A percentile compares a stretch with the other conserved stretches of the same genome.
These are phyloP conservation scores for Eimeria falciformis DNA, from an alignment of 169 alveolate genomes.

Conservation along the genomic window DNA sequence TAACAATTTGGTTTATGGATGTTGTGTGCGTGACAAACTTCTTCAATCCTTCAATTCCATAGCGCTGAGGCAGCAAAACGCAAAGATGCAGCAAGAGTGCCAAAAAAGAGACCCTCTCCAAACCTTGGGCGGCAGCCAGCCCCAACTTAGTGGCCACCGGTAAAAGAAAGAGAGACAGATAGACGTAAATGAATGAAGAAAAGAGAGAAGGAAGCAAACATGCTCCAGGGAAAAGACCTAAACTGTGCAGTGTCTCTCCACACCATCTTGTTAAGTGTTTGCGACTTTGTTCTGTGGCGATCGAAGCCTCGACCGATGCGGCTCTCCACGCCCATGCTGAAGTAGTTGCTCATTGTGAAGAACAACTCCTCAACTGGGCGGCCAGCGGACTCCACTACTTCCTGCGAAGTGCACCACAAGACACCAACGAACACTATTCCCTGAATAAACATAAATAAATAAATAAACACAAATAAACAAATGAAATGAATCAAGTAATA, in stretches of 20 bases:
- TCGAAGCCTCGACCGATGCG: constrained; percentile 93
- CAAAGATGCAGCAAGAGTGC: background rate
- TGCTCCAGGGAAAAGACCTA: constrained; percentile 76
- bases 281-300: constrained; percentile 84
- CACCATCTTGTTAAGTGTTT: constrained; percentile 78
- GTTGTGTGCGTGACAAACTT: constrained; percentile 17
- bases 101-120: no score
- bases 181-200: background rate
- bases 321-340: constrained; percentile 93
- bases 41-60: constrained; percentile 67
- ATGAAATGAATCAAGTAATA: no score
- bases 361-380: constrained; percentile 56
- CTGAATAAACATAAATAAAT: no score
- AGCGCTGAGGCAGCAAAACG: constrained; percentile 31
- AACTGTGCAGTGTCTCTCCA: constrained; percentile 88
- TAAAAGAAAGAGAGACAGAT: background rate
- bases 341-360: constrained; percentile 88
- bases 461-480: no score
- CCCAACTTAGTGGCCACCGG: background rate
- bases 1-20: constrained; percentile 30
- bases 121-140: background rate
- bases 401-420: constrained; percentile 39
- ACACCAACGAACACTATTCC: constrained; percentile 11
- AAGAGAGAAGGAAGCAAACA: background rate
- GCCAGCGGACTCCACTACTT: constrained; percentile 72